Evolutionary conservation across 1,284 basidiomycete species (phyloP), one percentile per base, ranked within the genome.

Genomic region (Fereydounia khargensis): DNA sequence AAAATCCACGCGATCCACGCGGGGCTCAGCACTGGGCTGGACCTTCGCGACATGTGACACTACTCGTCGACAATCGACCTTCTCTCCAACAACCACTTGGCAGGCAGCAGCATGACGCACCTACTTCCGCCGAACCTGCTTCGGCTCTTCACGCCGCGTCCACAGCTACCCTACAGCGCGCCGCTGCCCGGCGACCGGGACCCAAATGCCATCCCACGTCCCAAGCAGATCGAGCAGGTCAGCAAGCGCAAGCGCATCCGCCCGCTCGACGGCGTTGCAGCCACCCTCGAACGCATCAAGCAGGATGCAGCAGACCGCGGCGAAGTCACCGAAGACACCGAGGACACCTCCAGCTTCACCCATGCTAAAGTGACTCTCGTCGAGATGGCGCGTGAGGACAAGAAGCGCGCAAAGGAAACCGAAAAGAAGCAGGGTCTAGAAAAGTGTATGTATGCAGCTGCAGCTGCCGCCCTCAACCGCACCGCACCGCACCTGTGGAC

Each of bases 41-140:
- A n/a, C n/a, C n/a, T n/a, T n/a, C n/a, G n/a, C n/a, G n/a, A n/a
- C n/a, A n/a, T n/a, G n/a, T n/a, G n/a, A n/a, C n/a, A n/a, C n/a
- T n/a, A n/a, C n/a, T n/a, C n/a, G n/a, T n/a, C n/a, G n/a, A n/a
- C n/a, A n/a, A n/a, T n/a, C n/a, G n/a, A n/a, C n/a, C n/a, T n/a
- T n/a, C n/a, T n/a, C n/a, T n/a, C n/a, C n/a, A n/a, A 11, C 25
- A 14, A 21, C 41, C 13, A 14, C 41, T 23, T 17, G 18, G 22
- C 23, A 5, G 13, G 30, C 38, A 18, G 18, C 37, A 14, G 35
- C 35, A 75, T 75, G 73, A 69, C 73, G 30, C 64, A 73, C 51
- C 58, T 70, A 10, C 70, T 75, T 8, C 73, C 73, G 2, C 70
- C 73, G 1, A 65, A 53, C 20, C 51, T 75, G 3, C 35, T 74